phyloP scores from a whole-genome alignment of 2,329 filamentous ascomycete genomes.

The Capronia coronata region DNA sequence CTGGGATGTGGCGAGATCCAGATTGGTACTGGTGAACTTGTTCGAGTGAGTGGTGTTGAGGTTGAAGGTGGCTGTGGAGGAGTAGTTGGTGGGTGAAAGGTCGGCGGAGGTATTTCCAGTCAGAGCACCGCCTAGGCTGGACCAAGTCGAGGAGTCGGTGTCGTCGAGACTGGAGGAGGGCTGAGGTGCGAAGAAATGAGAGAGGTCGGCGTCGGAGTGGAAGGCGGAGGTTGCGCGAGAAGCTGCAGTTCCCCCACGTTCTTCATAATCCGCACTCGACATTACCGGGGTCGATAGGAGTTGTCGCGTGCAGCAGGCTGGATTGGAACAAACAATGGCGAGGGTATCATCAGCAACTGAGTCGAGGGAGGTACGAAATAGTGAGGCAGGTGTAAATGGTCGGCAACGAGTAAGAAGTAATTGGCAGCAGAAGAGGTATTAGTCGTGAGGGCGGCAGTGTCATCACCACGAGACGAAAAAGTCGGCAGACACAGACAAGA shows the following conservation, averaged over 20 bases:
- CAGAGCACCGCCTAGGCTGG: conserved; percentile 26
- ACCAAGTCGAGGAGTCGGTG: conserved; percentile 33
- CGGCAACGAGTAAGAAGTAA: conserved; percentile 5
- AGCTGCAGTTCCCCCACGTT: conserved; percentile 33
- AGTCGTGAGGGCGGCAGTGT: conserved; percentile 14
- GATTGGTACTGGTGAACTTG: conserved; percentile 20
- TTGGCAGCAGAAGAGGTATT: conserved; percentile 4
- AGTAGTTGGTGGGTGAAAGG: conserved; percentile 20
- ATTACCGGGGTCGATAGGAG: conserved; percentile 24
- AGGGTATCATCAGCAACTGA: conserved; percentile 17
- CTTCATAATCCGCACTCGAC: conserved; percentile 31
- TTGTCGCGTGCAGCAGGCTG: conserved; percentile 23
- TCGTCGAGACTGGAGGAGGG: conserved; percentile 28
- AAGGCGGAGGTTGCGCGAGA: conserved; percentile 29
- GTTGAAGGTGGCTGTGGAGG: conserved; percentile 31
- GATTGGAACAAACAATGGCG: conserved; percentile 6
- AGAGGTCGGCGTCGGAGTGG: conserved; percentile 31
- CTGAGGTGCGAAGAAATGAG: conserved; percentile 25
- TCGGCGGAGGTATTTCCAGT: conserved; percentile 19
- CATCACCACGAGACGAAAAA: conserved; percentile 19
- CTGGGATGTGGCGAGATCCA: conserved; percentile 29
- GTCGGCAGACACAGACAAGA: conserved; percentile 13
- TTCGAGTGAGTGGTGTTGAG: conserved; percentile 4
- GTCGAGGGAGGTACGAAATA: conserved; percentile 9
- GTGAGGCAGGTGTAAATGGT: conserved; percentile 12